Evolutionary conservation across 1,139 yeast genomes (phyloP).

Genomic region (Candida frijolesensis): DNA sequence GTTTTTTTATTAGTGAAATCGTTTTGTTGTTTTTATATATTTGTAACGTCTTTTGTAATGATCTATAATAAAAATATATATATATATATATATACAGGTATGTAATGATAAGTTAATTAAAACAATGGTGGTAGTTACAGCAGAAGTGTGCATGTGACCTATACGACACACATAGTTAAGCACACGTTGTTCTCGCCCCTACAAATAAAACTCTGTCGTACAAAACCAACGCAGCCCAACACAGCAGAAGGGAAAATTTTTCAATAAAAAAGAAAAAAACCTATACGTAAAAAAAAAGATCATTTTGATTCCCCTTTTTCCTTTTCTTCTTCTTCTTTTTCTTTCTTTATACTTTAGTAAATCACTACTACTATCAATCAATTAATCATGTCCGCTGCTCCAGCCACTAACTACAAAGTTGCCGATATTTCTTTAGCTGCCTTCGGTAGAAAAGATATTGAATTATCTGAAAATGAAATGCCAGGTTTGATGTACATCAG

Average conservation of each 20-base stretch:
- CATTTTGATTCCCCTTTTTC: background rate
- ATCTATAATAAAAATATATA: background rate
- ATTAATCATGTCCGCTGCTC: constrained; percentile 28
- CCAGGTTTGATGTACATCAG: constrained; percentile 99
- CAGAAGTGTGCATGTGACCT: constrained; percentile 3
- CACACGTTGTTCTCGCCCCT: background rate
- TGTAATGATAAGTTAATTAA: background rate
- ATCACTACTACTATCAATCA: background rate
- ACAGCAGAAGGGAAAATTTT: constrained; percentile 1
- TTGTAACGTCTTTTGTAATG: constrained; percentile 3
- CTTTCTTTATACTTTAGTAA: background rate
- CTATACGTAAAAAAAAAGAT: background rate
- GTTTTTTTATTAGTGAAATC: background rate
- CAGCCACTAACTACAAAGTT: constrained; percentile 76
- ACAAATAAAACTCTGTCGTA: background rate
- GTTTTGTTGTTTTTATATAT: background rate
- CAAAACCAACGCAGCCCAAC: background rate
- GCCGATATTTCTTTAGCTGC: constrained; percentile 99
- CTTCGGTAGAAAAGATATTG: constrained; percentile 99
- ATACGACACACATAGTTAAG: constrained; percentile 1
- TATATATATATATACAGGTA: background rate
- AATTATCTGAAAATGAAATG: constrained; percentile 99
- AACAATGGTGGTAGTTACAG: background rate
- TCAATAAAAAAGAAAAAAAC: background rate
- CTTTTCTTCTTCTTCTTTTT: background rate